Percentiles rank a stretch among this genome's conserved stretches.
phyloP scores from a whole-genome alignment of 2,329 filamentous ascomycete species.

The Botrytis aclada region DNA sequence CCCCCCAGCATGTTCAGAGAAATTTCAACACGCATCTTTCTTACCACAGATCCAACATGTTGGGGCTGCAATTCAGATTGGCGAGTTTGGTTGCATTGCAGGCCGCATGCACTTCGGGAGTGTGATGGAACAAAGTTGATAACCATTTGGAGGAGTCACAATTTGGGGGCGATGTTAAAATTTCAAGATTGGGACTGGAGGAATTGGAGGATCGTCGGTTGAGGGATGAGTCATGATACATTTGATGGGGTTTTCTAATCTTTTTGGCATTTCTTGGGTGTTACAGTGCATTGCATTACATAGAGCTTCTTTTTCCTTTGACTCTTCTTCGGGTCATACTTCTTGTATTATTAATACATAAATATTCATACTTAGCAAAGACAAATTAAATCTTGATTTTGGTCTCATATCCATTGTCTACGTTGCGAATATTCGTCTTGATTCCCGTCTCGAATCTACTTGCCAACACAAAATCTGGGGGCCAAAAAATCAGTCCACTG shows the following conservation, averaged over 20 bases:
- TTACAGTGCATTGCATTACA: not conserved
- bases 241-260: not conserved
- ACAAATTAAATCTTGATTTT: not conserved
- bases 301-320: not conserved
- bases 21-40: not conserved
- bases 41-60: not conserved
- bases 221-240: not conserved
- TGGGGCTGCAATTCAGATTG: not conserved
- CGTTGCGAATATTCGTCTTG: not conserved
- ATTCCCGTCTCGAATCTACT: conserved; percentile 24
- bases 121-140: not conserved
- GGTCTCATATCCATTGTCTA: not conserved
- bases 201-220: not conserved
- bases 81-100: not conserved
- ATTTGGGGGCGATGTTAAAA: not conserved
- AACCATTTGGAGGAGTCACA: not conserved
- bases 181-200: not conserved
- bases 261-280: not conserved
- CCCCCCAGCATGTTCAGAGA: not conserved
- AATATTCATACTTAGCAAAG: not conserved
- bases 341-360: conserved; percentile 3
- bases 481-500: conserved; percentile 15
- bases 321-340: not conserved
- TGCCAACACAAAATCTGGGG: conserved; percentile 36
- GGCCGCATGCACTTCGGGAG: not conserved